Conservation (phyloP, 164 flowering plant species). For the Sedum album region DNA sequence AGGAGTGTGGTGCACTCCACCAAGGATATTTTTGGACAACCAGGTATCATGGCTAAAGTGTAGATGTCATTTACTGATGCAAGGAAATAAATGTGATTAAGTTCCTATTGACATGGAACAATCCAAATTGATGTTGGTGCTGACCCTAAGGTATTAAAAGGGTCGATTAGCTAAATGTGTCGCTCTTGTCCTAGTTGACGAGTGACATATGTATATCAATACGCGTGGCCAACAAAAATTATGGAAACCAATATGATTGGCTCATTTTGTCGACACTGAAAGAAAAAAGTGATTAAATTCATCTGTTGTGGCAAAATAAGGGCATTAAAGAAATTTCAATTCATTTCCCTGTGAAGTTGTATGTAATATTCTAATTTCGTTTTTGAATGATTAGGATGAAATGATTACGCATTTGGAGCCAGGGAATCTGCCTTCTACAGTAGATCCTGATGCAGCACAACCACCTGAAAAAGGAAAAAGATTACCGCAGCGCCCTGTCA, state of each 20-base stretch:
- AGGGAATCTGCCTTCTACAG: conserved; percentile 80
- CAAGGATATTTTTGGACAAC: conserved; percentile 88
- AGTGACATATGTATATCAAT: too few relatives aligned
- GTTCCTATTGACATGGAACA: too few relatives aligned
- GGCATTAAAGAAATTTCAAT: neutral
- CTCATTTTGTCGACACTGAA: too few relatives aligned
- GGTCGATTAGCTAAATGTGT: too few relatives aligned
- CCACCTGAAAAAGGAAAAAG: conserved; percentile 48
- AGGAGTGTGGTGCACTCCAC: conserved; percentile 97
- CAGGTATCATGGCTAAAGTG: conserved; percentile 35
- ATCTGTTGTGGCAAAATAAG: too few relatives aligned
- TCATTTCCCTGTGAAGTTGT: neutral
- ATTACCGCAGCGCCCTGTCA: conserved; percentile 51
- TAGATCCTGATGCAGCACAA: conserved; percentile 72
- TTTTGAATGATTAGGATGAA: conserved; percentile 52
- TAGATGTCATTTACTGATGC: neutral
- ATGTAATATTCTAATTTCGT: neutral
- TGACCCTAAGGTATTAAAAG: too few relatives aligned
- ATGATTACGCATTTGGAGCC: conserved; percentile 82
- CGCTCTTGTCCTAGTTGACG: too few relatives aligned
- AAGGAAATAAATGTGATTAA: too few relatives aligned
- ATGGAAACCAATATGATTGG: too few relatives aligned
- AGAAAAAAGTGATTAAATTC: too few relatives aligned
- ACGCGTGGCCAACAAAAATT: too few relatives aligned
- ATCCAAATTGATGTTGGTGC: too few relatives aligned